Evolutionary conservation across 257 asterid species (phyloP).

Genomic region (Scutellaria galericulata): DNA sequence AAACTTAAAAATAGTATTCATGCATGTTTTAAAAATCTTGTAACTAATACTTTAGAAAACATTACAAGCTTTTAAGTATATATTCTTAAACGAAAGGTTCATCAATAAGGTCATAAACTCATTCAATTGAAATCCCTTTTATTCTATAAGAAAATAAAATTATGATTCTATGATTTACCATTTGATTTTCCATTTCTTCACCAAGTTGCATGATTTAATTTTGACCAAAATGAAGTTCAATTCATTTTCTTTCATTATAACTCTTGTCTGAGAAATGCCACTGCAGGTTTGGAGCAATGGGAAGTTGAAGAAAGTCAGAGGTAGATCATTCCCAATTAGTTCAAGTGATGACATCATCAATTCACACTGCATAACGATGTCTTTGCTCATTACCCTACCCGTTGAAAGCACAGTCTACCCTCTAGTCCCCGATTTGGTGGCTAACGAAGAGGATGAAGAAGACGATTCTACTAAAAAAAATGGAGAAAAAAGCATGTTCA

Average conservation of each 20-base stretch:
- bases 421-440: conserved; percentile 32
- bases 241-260: not conserved
- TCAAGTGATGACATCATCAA: not conserved
- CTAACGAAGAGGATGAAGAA: conserved; percentile 26
- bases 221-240: not conserved
- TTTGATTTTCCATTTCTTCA: no score
- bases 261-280: not conserved
- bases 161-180: no score
- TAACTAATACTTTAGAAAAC: no score
- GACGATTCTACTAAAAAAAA: not conserved
- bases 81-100: no score
- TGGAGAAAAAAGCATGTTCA: conserved; percentile 40
- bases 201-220: no score
- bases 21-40: no score
- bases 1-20: no score
- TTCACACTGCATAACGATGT: conserved; percentile 44
- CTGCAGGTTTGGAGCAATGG: conserved; percentile 91
- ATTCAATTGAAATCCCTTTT: no score
- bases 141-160: no score
- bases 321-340: conserved; percentile 47
- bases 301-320: conserved; percentile 67
- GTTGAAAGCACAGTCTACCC: conserved; percentile 54
- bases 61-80: no score
- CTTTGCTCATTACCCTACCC: conserved; percentile 67
- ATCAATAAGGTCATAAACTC: no score